phyloP scores from a whole-genome alignment of 352 stramenopile genomes.

The Phytophthora pseudosyringae region DNA sequence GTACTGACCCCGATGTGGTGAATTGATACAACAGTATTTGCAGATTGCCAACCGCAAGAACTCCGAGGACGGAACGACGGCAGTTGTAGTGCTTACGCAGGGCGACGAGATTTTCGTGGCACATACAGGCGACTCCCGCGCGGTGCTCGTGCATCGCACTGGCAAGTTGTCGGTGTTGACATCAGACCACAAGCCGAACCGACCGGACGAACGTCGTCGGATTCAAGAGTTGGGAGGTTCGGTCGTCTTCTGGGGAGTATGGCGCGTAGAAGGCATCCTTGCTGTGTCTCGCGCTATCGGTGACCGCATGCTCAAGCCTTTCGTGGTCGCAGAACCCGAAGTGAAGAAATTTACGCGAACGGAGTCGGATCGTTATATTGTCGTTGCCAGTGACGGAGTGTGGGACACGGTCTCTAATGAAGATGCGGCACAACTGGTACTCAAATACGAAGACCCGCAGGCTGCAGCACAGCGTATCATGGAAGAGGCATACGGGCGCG shows the following conservation, averaged over 20 bases:
- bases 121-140: constrained; percentile 91
- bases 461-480: constrained; percentile 80
- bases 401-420: constrained; percentile 93
- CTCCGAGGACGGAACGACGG: constrained; percentile 90
- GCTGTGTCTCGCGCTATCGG: constrained; percentile 93
- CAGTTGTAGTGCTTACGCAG: constrained; percentile 82
- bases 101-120: constrained; percentile 87
- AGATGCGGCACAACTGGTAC: constrained; percentile 77
- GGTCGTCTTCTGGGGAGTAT: constrained; percentile 93
- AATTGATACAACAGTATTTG: constrained; percentile 61
- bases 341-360: constrained; percentile 72
- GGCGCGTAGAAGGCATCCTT: constrained; percentile 94
- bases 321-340: constrained; percentile 92
- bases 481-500: constrained; percentile 83
- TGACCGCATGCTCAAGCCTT: constrained; percentile 92
- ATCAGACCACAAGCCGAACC: constrained; percentile 92
- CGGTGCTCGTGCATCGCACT: constrained; percentile 84
- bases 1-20: not conserved
- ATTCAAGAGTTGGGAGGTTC: constrained; percentile 90
- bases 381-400: constrained; percentile 92
- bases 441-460: constrained; percentile 75
- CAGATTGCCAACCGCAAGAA: constrained; percentile 85
- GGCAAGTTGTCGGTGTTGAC: constrained; percentile 84
- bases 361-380: constrained; percentile 79
- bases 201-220: constrained; percentile 88